A percentile compares a stretch with the other conserved stretches of the same genome.
Conservation (phyloP, 257 asterid genomes). For the Salvia rosmarinus region DNA sequence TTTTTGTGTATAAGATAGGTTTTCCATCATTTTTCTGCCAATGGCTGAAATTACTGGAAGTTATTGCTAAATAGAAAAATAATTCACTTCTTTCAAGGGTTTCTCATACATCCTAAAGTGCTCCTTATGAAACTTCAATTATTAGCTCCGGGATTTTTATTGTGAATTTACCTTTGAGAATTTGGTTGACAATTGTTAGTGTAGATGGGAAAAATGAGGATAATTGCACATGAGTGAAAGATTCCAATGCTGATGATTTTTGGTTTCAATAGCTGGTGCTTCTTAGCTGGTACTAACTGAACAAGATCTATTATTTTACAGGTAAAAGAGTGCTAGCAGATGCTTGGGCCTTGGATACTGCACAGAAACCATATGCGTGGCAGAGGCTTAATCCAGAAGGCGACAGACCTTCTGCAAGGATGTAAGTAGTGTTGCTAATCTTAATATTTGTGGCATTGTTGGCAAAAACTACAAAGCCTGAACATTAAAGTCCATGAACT, state of each 20-base stretch:
- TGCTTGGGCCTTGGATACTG: conserved; percentile 99
- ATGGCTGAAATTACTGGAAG: conserved; percentile 10
- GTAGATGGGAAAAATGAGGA: not conserved
- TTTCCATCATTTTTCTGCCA: conserved; percentile 12
- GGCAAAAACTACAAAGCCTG: conserved; percentile 13
- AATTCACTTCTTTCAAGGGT: not conserved
- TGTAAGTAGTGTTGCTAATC: conserved; percentile 60
- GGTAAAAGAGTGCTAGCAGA: conserved; percentile 95
- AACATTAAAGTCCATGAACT: conserved; percentile 6
- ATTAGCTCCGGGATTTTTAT: not conserved
- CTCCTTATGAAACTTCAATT: conserved; percentile 9
- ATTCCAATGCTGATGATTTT: not conserved
- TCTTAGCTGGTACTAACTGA: conserved; percentile 22
- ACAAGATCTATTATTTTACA: conserved; percentile 39
- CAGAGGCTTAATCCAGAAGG: conserved; percentile 97
- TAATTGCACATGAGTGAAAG: not conserved
- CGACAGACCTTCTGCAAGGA: conserved; percentile 90
- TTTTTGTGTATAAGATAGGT: not conserved
- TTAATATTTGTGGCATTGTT: conserved; percentile 1
- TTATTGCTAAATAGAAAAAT: conserved; percentile 1
- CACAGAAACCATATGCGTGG: conserved; percentile 98
- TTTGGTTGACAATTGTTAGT: conserved; percentile 8
- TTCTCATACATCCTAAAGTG: conserved; percentile 14
- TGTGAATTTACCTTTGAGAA: not conserved
- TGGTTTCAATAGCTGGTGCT: conserved; percentile 19